Conservation (phyloP, 139 green algal genomes). For the Mesotaenium endlicherianum region DNA sequence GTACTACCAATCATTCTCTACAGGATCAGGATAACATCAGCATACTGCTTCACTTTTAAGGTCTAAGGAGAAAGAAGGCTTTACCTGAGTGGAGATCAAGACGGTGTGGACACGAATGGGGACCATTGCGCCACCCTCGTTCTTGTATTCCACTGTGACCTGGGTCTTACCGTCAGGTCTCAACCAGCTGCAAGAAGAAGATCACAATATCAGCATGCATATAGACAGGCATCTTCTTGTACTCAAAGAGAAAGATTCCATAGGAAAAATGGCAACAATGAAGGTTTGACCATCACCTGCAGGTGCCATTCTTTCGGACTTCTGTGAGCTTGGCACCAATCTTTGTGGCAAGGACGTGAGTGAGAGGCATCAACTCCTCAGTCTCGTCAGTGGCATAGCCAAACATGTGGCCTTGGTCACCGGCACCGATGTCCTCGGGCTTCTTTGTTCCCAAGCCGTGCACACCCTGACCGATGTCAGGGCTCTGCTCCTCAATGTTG, state of each 20-base stretch:
- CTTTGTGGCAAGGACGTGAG: constrained; percentile 94
- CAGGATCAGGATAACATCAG: too few species aligned
- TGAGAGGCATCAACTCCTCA: constrained; percentile 97
- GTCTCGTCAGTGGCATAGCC: constrained; percentile 99
- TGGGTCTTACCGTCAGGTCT: constrained; percentile 99
- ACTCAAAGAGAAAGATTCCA: constrained; percentile 38
- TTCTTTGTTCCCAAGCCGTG: constrained; percentile 99
- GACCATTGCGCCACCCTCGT: constrained; percentile 82
- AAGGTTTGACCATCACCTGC: constrained; percentile 12
- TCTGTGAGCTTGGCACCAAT: constrained; percentile 77
- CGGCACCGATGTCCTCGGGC: constrained; percentile 95
- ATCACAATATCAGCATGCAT: neutral
- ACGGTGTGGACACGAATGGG: constrained; percentile 97
- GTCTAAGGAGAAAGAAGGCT: too few species aligned
- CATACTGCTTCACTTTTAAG: too few species aligned
- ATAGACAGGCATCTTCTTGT: constrained; percentile 85
- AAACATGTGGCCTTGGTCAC: constrained; percentile 99
- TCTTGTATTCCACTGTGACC: constrained; percentile 98
- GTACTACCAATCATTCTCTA: too few species aligned
- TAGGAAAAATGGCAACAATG: constrained; percentile 46
- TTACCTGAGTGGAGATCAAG: constrained; percentile 97
- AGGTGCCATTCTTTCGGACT: constrained; percentile 58
- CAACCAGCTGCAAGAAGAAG: constrained; percentile 78
- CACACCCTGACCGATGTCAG: constrained; percentile 97
- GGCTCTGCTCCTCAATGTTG: constrained; percentile 97